phyloP scores from a whole-genome alignment of 176 grass and related monocot genomes.

The Triticum dicoccoides region DNA sequence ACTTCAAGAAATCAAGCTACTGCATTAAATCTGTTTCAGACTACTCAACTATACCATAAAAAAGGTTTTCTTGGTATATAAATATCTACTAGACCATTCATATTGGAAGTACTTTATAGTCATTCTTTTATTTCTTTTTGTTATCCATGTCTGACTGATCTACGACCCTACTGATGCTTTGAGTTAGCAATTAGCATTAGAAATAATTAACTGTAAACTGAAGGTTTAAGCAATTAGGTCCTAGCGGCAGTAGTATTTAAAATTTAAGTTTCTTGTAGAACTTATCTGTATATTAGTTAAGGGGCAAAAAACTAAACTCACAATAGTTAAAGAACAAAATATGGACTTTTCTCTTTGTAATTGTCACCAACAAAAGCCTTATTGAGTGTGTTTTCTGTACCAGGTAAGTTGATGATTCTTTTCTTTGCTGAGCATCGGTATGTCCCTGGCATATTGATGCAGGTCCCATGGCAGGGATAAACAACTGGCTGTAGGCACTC shows the following conservation, averaged over 20 bases:
- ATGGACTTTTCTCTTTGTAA: neutral
- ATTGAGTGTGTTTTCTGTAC: neutral
- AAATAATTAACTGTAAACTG: too few relatives aligned
- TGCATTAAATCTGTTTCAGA: neutral
- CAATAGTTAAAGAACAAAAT: neutral
- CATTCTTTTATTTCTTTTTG: too few relatives aligned
- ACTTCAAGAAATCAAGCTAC: neutral
- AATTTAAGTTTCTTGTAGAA: too few relatives aligned
- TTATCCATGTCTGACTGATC: too few relatives aligned
- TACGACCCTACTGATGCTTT: too few relatives aligned
- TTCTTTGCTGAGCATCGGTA: slow-evolving; percentile 22
- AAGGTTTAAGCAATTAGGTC: too few relatives aligned
- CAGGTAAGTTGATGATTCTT: neutral
- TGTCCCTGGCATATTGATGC: slow-evolving; percentile 28
- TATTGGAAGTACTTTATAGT: too few relatives aligned
- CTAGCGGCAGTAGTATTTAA: too few relatives aligned
- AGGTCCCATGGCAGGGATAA: slow-evolving; percentile 36
- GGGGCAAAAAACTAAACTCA: neutral
- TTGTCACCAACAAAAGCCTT: neutral
- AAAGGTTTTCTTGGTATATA: neutral
- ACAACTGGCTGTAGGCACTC: slow-evolving; percentile 21
- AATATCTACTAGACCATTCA: neutral
- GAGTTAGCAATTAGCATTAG: too few relatives aligned
- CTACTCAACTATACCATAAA: neutral
- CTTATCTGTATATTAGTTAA: too few relatives aligned